Evolutionary conservation across 306 rosid species (phyloP), one percentile per base, ranked within the genome.

Genomic region (Pyrus pyrifolia): DNA sequence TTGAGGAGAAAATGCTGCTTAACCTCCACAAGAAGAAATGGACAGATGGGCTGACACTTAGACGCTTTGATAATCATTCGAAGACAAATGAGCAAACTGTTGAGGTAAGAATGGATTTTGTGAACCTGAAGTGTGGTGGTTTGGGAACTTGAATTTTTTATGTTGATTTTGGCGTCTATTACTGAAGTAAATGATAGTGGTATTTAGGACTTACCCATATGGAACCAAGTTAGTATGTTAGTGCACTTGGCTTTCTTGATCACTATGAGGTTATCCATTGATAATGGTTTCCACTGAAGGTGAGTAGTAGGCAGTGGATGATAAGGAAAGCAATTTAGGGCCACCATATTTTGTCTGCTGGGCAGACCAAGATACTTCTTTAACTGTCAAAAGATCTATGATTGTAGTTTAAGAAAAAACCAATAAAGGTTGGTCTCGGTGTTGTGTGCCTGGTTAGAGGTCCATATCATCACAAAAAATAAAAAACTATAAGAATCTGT

Each of bases 21-120:
- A 94, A 89, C 78, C 98, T 94, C 83, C 96, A 94, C 77, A 94
- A 94, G 88, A 94, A 94, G 89, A 94, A 94, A 79, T 94, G 98
- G 97, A 92, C 97, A 57, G 97, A 94, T 84, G 97, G 96, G 74
- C 82, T 92, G 76, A 90, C 96, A 52, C 95, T 92, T 4, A 79
- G 83, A 72, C 95, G 40, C 21, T 95, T 92, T 72, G 98, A 92
- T 78, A 75, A 91, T 60, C 98, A 95, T 83, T 92, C 98, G 19
- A 95, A 89, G 84, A 95, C 97, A 61, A 92, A 95, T 82, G 97
- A 95, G 78, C 95, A 92, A 84, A 95, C 96, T 19, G 96, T 95
- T 73, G 95, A 90, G 89, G 98, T 92, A 30, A 86, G 78, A 71
- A 68, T 15, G 73, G 44, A 58, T 59, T 78, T 73, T 71, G 6